Evolutionary conservation across 768 basidiomycete species (phyloP).

Genomic region (Agrocybe chaxingu): DNA sequence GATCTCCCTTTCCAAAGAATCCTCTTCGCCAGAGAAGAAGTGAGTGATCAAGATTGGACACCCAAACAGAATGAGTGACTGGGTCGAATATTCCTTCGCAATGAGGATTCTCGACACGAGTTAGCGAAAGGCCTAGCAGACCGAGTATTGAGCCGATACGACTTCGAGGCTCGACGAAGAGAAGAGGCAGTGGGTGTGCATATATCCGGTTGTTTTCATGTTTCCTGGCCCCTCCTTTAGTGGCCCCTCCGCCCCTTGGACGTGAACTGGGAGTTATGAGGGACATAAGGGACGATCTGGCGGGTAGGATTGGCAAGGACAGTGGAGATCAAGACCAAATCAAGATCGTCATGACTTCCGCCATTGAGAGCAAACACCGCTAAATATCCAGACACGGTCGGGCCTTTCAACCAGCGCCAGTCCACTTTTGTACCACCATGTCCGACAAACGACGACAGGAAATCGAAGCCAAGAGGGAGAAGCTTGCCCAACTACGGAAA

Average conservation of each 20-base stretch:
- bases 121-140: constrained; percentile 55
- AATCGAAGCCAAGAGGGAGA: constrained; percentile 86
- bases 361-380: constrained; percentile 7
- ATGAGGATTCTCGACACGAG: constrained; percentile 65
- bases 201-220: constrained; percentile 69
- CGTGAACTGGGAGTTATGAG: constrained; percentile 39
- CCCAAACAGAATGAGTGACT: constrained; percentile 85
- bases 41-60: constrained; percentile 60
- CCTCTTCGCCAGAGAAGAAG: constrained; percentile 81
- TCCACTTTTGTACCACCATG: constrained; percentile 19
- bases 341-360: constrained; percentile 1
- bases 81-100: constrained; percentile 78
- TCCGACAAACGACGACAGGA: constrained; percentile 77
- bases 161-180: constrained; percentile 40
- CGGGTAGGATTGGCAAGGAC: background rate
- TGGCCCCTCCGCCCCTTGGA: constrained; percentile 26
- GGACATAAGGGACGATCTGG: constrained; percentile 34
- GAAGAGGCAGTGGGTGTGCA: constrained; percentile 66
- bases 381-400: constrained; percentile 10
- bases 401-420: background rate
- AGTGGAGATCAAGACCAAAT: too few relatives aligned
- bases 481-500: constrained; percentile 80
- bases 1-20: constrained; percentile 96
- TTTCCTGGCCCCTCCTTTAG: constrained; percentile 53
- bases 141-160: constrained; percentile 44